A percentile compares a stretch with the other conserved stretches of the same genome.
Evolutionary conservation across 2,329 filamentous ascomycete species (phyloP).

Genomic region (Epichloe elymi): DNA sequence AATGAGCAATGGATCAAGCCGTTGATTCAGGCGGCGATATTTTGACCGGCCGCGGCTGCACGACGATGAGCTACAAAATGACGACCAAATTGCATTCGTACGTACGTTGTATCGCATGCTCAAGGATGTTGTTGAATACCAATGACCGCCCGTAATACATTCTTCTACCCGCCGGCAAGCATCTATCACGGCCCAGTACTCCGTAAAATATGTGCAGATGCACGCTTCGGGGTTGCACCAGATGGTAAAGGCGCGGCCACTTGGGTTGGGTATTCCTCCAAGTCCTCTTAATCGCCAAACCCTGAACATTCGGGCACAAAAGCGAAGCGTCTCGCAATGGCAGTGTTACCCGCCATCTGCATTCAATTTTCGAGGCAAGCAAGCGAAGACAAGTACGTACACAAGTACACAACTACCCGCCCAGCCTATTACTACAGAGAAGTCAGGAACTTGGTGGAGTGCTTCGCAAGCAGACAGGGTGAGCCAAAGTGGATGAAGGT

Average conservation of each 20-base stretch:
- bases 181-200: not conserved
- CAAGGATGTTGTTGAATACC: not conserved
- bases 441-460: not conserved
- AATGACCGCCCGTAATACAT: slow-evolving; percentile 1
- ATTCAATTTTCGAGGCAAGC: too few species aligned
- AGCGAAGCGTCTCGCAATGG: not conserved
- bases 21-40: not conserved
- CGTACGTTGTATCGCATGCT: not conserved
- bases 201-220: not conserved
- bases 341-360: too few species aligned
- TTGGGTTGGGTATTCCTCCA: not conserved
- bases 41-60: slow-evolving; percentile 2
- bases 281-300: not conserved
- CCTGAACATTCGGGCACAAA: not conserved
- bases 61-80: not conserved
- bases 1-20: not conserved
- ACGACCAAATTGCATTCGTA: not conserved
- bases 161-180: not conserved
- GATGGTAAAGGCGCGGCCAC: not conserved
- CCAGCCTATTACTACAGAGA: not conserved
- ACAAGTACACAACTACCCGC: too few species aligned
- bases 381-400: too few species aligned
- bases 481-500: not conserved
- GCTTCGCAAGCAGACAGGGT: not conserved
- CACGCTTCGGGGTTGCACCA: not conserved